Evolutionary conservation across 495 filamentous ascomycete genomes (phyloP).

Genomic region (Trichoderma virens): DNA sequence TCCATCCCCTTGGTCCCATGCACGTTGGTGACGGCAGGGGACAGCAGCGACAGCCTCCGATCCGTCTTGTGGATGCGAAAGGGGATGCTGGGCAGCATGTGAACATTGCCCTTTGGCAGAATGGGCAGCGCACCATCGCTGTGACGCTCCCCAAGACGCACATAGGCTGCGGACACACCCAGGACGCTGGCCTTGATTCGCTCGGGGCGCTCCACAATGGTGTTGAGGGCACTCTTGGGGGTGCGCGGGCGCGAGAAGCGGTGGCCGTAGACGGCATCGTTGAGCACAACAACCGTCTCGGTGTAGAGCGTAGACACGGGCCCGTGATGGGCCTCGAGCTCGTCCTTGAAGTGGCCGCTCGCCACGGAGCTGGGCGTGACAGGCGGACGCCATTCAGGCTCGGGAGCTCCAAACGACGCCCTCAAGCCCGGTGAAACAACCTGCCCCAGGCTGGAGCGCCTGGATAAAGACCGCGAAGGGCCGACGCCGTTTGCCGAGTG

Average conservation of each 20-base stretch:
- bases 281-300: constrained; percentile 72
- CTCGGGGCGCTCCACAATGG: constrained; percentile 88
- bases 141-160: constrained; percentile 76
- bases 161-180: constrained; percentile 81
- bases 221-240: constrained; percentile 52
- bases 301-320: constrained; percentile 37
- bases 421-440: constrained; percentile 34
- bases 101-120: constrained; percentile 41
- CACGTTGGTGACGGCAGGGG: constrained; percentile 67
- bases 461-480: constrained; percentile 32
- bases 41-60: constrained; percentile 54
- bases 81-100: constrained; percentile 51
- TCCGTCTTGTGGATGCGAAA: constrained; percentile 74
- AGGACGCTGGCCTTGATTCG: constrained; percentile 76
- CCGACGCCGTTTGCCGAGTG: constrained; percentile 34
- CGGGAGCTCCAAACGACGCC: constrained; percentile 26
- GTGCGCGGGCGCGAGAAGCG: constrained; percentile 76
- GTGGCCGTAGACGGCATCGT: constrained; percentile 92
- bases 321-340: constrained; percentile 56
- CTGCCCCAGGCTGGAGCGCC: constrained; percentile 43
- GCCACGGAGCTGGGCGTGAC: constrained; percentile 64
- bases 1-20: constrained; percentile 88
- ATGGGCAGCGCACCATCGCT: constrained; percentile 60
- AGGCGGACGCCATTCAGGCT: constrained; percentile 21
- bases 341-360: constrained; percentile 57